A percentile compares a stretch with the other conserved stretches of the same genome.
Evolutionary conservation across 2,329 filamentous ascomycete species (phyloP).

Genomic region (Botrytis sinoallii): DNA sequence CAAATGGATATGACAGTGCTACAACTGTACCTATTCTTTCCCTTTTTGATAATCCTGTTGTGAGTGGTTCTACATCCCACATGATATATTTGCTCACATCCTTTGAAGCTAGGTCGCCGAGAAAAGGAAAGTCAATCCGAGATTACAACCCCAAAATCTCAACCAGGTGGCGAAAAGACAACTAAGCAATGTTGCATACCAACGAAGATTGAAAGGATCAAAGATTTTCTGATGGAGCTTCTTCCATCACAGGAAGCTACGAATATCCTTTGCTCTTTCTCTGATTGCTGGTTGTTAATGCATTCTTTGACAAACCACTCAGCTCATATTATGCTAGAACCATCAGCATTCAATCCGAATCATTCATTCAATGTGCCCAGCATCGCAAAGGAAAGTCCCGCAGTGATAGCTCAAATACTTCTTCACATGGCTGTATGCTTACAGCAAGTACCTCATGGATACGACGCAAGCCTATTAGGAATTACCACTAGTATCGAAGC

Average conservation of each 20-base stretch:
- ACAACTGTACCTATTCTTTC: slow-evolving; percentile 32
- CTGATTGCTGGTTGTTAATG: slow-evolving; percentile 32
- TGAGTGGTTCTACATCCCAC: slow-evolving; percentile 22
- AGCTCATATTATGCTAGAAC: slow-evolving; percentile 10
- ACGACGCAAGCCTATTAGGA: slow-evolving; percentile 29
- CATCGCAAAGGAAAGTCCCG: slow-evolving; percentile 29
- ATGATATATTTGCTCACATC: background rate
- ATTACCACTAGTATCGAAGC: slow-evolving; percentile 26
- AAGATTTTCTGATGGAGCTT: slow-evolving; percentile 32
- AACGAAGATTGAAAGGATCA: slow-evolving; percentile 32
- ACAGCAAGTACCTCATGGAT: slow-evolving; percentile 32
- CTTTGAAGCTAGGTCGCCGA: slow-evolving; percentile 31
- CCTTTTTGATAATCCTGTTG: slow-evolving; percentile 35
- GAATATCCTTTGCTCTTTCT: slow-evolving; percentile 30
- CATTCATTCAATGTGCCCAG: slow-evolving; percentile 29
- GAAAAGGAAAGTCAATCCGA: slow-evolving; percentile 24
- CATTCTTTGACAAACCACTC: slow-evolving; percentile 26
- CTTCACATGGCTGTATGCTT: slow-evolving; percentile 34
- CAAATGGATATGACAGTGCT: slow-evolving; percentile 23
- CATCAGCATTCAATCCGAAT: slow-evolving; percentile 2
- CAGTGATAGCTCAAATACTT: slow-evolving; percentile 31
- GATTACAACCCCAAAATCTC: slow-evolving; percentile 27
- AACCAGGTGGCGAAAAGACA: slow-evolving; percentile 16
- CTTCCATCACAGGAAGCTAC: slow-evolving; percentile 34
- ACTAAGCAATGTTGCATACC: slow-evolving; percentile 23